Evolutionary conservation across 768 basidiomycete species (phyloP).

Genomic region (Auricularia sp.): DNA sequence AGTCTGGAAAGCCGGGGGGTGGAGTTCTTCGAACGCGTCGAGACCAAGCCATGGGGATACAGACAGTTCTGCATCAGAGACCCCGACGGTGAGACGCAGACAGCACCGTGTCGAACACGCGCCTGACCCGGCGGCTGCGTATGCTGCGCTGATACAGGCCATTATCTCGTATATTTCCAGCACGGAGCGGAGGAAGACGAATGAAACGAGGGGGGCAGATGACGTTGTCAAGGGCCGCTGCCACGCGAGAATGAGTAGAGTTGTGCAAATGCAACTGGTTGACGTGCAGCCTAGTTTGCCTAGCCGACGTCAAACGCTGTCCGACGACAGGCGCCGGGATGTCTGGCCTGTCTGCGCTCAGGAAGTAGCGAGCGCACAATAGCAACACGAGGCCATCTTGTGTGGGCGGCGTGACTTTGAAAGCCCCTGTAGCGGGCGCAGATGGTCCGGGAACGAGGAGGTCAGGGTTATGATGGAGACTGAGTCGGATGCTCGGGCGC

Average conservation of each 20-base stretch:
- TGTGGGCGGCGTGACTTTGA: too few species aligned
- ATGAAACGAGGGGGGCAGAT: neutral
- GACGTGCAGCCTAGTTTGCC: neutral
- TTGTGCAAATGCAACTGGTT: neutral
- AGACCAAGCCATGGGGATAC: neutral
- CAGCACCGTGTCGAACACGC: too few species aligned
- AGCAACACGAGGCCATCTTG: too few species aligned
- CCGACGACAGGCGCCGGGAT: neutral
- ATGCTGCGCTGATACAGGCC: neutral
- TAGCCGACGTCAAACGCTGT: neutral
- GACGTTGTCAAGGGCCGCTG: neutral
- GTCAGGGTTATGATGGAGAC: too few species aligned
- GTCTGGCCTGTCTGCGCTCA: neutral
- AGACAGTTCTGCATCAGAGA: neutral
- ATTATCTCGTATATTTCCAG: neutral
- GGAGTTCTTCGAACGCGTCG: neutral
- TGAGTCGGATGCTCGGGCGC: too few species aligned
- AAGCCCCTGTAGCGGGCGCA: too few species aligned
- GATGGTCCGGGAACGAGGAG: too few species aligned
- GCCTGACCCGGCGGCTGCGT: neutral
- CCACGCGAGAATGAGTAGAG: neutral
- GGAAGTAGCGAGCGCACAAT: neutral
- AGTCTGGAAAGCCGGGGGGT: neutral
- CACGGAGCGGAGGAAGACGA: neutral
- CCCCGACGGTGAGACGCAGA: neutral